Evolutionary conservation across 495 filamentous ascomycete species (phyloP).

Genomic region (Letharia lupina): DNA sequence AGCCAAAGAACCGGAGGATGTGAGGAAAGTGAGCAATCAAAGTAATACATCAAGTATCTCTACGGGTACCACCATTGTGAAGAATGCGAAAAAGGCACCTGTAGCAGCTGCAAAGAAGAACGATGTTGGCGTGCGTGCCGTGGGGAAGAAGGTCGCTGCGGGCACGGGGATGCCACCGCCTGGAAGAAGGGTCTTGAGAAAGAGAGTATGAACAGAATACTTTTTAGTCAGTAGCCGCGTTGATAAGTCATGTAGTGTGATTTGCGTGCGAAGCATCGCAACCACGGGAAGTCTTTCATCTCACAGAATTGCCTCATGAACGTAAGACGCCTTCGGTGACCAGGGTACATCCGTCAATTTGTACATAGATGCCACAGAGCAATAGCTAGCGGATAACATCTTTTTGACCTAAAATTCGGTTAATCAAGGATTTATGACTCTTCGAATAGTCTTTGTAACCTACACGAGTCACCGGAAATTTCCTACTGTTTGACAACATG

Average conservation of each 20-base stretch:
- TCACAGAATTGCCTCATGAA: too few species aligned
- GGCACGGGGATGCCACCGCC: slow-evolving; percentile 31
- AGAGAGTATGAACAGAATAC: slow-evolving; percentile 32
- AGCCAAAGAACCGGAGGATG: slow-evolving; percentile 22
- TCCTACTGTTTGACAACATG: neutral
- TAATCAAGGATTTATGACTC: neutral
- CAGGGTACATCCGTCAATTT: neutral
- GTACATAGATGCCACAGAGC: neutral
- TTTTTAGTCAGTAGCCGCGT: neutral
- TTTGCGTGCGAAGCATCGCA: slow-evolving; percentile 7
- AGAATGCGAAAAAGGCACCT: slow-evolving; percentile 45
- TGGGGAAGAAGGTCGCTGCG: slow-evolving; percentile 39
- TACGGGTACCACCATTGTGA: slow-evolving; percentile 52
- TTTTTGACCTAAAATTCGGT: neutral
- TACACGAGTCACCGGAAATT: neutral
- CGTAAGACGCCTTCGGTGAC: neutral
- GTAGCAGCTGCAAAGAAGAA: slow-evolving; percentile 38
- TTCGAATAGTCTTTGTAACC: neutral
- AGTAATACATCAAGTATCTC: slow-evolving; percentile 41
- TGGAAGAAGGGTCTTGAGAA: slow-evolving; percentile 41
- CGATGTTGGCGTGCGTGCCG: slow-evolving; percentile 27
- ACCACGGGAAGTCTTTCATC: neutral
- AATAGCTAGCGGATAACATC: neutral
- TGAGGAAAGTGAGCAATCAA: slow-evolving; percentile 36
- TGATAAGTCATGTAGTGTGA: slow-evolving; percentile 3